These are phyloP conservation scores for Starmerella apicola DNA, from an alignment of 805 yeast genomes.

Conservation along the genomic window DNA sequence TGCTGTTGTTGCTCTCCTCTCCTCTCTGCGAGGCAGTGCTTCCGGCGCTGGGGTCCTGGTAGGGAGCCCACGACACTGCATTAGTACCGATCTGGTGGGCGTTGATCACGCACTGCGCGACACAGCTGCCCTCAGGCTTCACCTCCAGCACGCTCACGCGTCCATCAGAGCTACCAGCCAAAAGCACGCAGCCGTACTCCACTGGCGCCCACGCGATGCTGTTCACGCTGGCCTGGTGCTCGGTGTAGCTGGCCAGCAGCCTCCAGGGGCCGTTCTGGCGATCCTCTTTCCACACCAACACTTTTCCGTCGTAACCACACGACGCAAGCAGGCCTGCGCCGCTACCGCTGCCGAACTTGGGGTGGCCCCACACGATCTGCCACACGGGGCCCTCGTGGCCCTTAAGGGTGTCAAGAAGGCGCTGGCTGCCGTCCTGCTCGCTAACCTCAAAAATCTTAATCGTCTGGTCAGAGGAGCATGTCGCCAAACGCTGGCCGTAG, in stretches of 20 bases:
- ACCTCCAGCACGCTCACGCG: slow-evolving; percentile 81
- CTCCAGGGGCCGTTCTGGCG: slow-evolving; percentile 60
- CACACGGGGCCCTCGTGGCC: slow-evolving; percentile 98
- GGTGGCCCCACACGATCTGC: slow-evolving; percentile 99
- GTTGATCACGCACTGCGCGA: slow-evolving; percentile 32
- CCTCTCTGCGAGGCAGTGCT: too few species aligned
- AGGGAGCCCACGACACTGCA: slow-evolving; percentile 81
- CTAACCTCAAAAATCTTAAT: slow-evolving; percentile 77
- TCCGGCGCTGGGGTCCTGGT: slow-evolving; percentile 19
- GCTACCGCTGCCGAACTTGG: slow-evolving; percentile 69
- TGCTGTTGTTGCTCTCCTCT: slow-evolving; percentile 25
- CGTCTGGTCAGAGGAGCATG: slow-evolving; percentile 93
- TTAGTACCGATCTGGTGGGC: slow-evolving; percentile 94
- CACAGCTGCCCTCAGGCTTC: slow-evolving; percentile 57
- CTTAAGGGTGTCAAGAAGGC: slow-evolving; percentile 65
- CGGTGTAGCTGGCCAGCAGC: slow-evolving; percentile 71
- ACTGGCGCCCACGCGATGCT: slow-evolving; percentile 96
- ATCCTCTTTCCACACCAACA: slow-evolving; percentile 89
- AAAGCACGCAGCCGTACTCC: slow-evolving; percentile 82
- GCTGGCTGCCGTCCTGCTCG: slow-evolving; percentile 64
- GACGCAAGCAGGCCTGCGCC: slow-evolving; percentile 60
- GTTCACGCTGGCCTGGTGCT: slow-evolving; percentile 89
- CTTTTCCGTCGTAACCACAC: slow-evolving; percentile 91
- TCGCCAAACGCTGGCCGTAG: slow-evolving; percentile 90
- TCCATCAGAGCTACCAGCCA: slow-evolving; percentile 91